Conservation (phyloP, 441 rosid genomes). For the Rhodomyrtus psidioides region DNA sequence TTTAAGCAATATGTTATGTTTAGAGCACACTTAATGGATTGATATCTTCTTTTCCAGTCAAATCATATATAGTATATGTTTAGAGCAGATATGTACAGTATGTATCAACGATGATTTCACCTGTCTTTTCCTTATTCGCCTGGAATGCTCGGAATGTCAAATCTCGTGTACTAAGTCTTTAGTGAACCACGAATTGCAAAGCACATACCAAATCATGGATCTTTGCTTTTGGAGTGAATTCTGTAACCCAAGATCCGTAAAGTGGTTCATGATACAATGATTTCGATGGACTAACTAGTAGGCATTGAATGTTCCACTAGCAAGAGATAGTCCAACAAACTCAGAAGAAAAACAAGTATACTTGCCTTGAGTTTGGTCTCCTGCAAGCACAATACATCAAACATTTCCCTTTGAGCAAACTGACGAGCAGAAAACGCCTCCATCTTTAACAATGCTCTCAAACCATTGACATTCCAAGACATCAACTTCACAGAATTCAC, state of each 20-base stretch:
- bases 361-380: conserved; percentile 90
- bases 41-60: not conserved
- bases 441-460: conserved; percentile 69
- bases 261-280: not conserved
- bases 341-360: not conserved
- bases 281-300: not conserved
- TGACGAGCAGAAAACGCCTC: conserved; percentile 67
- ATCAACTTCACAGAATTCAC: conserved; percentile 45
- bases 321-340: not conserved
- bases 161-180: not conserved
- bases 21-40: not conserved
- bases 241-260: not conserved
- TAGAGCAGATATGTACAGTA: not conserved
- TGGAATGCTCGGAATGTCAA: not conserved
- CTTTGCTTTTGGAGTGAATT: not conserved
- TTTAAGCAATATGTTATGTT: not conserved
- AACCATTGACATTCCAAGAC: conserved; percentile 96
- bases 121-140: not conserved
- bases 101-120: not conserved
- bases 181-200: not conserved
- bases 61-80: not conserved
- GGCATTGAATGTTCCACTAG: not conserved
- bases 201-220: not conserved
- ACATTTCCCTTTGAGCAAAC: conserved; percentile 78
- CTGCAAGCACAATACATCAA: conserved; percentile 88